Base-by-base conservation (phyloP, 2,329 filamentous ascomycete genomes). In the Phaeoacremonium minimum region DNA sequence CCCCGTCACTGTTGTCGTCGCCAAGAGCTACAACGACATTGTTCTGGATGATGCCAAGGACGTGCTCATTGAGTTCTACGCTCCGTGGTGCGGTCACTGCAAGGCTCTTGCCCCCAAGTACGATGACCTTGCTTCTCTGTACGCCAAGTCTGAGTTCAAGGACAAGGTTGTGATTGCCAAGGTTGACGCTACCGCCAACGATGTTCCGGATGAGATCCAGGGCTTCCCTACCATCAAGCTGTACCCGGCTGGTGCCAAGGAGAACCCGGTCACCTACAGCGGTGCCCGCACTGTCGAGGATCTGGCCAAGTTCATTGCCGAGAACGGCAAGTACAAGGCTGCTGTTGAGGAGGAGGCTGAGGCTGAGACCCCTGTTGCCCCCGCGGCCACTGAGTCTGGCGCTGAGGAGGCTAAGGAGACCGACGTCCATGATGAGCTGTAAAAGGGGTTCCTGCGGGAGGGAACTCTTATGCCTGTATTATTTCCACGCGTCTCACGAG, bases 191-290 rank as follows among this genome's bases (percentile, higher is more conserved):
- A 98, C 93, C 45, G 68, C 71, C 70, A 98, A 98, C 73, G 93
- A 98, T 55, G 87, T 97, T 40, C 93, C 93, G 40, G 91, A 97
- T 66, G 87, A 95, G 71, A 88, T 98, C 58, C 80, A 87, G 66
- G 93, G 93, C 47, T 98, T 98, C 85, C 93, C 93, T 40, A 98
- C 93, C 63, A 96, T 98, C 79, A 97, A 97, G 80, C 80, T 98
- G 50, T 98, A 81, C 85, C 80, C 87, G 47, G 93, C 93, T 53
- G 90, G 89, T 56, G 75, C 77, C 66, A 98, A 98, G 82, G 75
- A 77, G 57, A 72, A 80, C 50, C 87, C 93, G 41, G 66, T 96
- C 46, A 87, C 88, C 52, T 98, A 96, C 79, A 77, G 74, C 47
- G 93, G 93, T 53, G 78, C 83, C 47, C 88, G 93, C 56, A 93